Evolutionary conservation across 305 asterid genomes (phyloP).

Genomic region (Fraxinus greggii): DNA sequence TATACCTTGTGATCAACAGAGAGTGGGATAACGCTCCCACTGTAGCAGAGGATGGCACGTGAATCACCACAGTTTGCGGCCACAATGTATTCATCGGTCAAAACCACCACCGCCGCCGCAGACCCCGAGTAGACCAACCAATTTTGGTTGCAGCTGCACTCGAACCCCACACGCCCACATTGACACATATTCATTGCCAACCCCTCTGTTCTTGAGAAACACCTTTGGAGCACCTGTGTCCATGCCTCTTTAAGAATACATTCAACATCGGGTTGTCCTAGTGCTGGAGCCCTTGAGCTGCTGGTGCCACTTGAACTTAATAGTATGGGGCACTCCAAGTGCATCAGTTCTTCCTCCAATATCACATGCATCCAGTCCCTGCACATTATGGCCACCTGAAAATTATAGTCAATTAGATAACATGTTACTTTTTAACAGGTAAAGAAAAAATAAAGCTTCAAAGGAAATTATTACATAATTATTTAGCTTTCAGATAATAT

Average conservation of each 20-base stretch:
- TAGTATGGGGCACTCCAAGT: not conserved
- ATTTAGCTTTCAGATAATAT: not conserved
- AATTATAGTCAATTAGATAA: not conserved
- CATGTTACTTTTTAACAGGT: not conserved
- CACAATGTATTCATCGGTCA: slow-evolving; percentile 36
- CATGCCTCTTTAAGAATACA: slow-evolving; percentile 27
- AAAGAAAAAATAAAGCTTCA: not conserved
- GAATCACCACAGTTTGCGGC: slow-evolving; percentile 65
- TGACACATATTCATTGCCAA: slow-evolving; percentile 31
- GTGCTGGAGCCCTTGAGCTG: not conserved
- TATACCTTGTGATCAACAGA: slow-evolving; percentile 60
- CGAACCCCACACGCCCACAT: slow-evolving; percentile 27
- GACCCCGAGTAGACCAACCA: slow-evolving; percentile 32
- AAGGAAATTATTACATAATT: not conserved
- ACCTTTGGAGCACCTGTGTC: slow-evolving; percentile 27
- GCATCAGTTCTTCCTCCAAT: slow-evolving; percentile 41
- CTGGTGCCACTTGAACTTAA: not conserved
- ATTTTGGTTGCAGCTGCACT: slow-evolving; percentile 28
- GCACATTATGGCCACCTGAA: slow-evolving; percentile 45
- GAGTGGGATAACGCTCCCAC: slow-evolving; percentile 39
- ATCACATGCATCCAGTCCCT: slow-evolving; percentile 40
- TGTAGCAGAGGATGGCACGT: slow-evolving; percentile 53
- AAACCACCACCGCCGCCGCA: slow-evolving; percentile 49
- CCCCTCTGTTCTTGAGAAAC: slow-evolving; percentile 38
- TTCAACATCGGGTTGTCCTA: slow-evolving; percentile 9